These are phyloP conservation scores for Calonectria pteridis DNA, from an alignment of 2,329 filamentous ascomycete genomes.

Conservation along the genomic window DNA sequence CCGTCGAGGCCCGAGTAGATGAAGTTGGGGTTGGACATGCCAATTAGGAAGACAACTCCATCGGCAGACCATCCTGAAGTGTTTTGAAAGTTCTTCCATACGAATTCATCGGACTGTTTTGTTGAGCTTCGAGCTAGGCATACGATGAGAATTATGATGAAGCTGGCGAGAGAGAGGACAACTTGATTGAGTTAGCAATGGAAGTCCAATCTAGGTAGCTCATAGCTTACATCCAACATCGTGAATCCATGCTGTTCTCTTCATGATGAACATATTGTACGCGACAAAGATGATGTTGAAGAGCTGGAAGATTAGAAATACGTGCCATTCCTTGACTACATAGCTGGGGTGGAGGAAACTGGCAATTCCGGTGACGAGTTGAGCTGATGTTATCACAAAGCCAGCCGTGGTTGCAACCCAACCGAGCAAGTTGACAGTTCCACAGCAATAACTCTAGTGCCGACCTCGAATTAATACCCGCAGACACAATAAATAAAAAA, in stretches of 20 bases:
- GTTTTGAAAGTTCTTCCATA: constrained; percentile 49
- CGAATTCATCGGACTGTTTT: constrained; percentile 32
- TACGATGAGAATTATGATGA: constrained; percentile 25
- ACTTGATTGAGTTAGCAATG: constrained; percentile 1
- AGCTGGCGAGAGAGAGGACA: constrained; percentile 23
- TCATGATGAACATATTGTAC: constrained; percentile 29
- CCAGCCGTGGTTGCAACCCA: constrained; percentile 25
- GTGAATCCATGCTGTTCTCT: constrained; percentile 26
- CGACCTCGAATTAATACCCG: not conserved
- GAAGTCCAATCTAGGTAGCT: not conserved
- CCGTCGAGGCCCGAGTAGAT: constrained; percentile 53
- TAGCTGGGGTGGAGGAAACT: constrained; percentile 17
- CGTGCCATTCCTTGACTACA: constrained; percentile 16
- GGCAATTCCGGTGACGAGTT: constrained; percentile 22
- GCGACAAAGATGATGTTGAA: constrained; percentile 19
- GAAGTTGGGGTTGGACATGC: constrained; percentile 53
- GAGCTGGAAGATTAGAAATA: constrained; percentile 26
- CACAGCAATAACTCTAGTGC: constrained; percentile 25
- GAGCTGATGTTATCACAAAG: constrained; percentile 21
- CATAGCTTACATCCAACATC: constrained; percentile 26
- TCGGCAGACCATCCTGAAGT: constrained; percentile 43
- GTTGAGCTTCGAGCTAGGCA: constrained; percentile 21
- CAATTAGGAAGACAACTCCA: constrained; percentile 53
- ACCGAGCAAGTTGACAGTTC: constrained; percentile 22
- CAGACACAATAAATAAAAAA: not conserved